Evolutionary conservation across 2,329 filamentous ascomycete genomes (phyloP).

Genomic region (Neonectria sp.): DNA sequence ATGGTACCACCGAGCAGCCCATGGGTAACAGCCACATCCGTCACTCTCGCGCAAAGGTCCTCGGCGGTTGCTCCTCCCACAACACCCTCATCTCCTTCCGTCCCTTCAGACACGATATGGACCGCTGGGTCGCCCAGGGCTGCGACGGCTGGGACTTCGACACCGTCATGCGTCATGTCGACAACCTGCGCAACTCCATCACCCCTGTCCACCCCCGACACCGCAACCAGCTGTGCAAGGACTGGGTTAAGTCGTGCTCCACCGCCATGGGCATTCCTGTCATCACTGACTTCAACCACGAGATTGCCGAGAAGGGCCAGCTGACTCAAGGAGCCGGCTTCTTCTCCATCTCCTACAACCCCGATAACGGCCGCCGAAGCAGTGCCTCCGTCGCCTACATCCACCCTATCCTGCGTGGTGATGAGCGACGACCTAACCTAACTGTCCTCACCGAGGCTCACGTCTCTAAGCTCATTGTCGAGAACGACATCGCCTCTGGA

Average conservation of each 20-base stretch:
- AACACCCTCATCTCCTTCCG: slow-evolving; percentile 96
- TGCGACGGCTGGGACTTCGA: slow-evolving; percentile 91
- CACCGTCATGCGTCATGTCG: slow-evolving; percentile 84
- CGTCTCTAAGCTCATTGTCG: slow-evolving; percentile 86
- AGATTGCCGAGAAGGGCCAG: slow-evolving; percentile 81
- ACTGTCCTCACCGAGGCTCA: slow-evolving; percentile 90
- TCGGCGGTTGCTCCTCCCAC: slow-evolving; percentile 93
- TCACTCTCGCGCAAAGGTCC: slow-evolving; percentile 92
- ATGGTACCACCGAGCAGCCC: slow-evolving; percentile 90
- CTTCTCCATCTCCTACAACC: slow-evolving; percentile 93
- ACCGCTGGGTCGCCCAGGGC: slow-evolving; percentile 86
- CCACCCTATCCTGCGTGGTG: slow-evolving; percentile 88
- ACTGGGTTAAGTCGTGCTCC: slow-evolving; percentile 89
- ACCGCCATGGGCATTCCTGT: slow-evolving; percentile 85
- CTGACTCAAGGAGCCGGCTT: slow-evolving; percentile 87
- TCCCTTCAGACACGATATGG: slow-evolving; percentile 89
- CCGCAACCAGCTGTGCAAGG: slow-evolving; percentile 91
- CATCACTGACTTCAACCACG: slow-evolving; percentile 87
- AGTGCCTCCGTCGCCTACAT: slow-evolving; percentile 94
- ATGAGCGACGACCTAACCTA: slow-evolving; percentile 87
- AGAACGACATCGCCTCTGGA: slow-evolving; percentile 79
- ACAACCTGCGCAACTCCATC: slow-evolving; percentile 90
- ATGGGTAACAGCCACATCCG: slow-evolving; percentile 94
- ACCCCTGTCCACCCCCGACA: slow-evolving; percentile 90
- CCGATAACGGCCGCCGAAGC: slow-evolving; percentile 86